These are phyloP conservation scores for Cyclotella atomus DNA, from an alignment of 108 stramenopile species.

Conservation along the genomic window DNA sequence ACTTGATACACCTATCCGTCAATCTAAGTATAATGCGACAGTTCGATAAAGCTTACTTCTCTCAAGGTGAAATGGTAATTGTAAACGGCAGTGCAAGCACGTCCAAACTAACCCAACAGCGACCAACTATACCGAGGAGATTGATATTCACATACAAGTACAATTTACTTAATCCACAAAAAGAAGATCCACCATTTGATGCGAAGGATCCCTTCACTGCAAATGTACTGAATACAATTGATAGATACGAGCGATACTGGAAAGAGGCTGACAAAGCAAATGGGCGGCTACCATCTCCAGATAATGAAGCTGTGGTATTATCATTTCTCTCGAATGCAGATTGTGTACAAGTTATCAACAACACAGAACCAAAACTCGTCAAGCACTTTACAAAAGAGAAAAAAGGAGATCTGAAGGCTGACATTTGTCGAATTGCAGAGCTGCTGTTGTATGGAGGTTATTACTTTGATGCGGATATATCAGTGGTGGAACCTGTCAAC, in stretches of 20 bases:
- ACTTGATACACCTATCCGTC: background rate
- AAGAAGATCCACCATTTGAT: slow-evolving; percentile 20
- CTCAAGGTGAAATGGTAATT: background rate
- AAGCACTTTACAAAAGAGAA: slow-evolving; percentile 25
- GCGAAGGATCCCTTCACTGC: slow-evolving; percentile 14
- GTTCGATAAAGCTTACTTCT: background rate
- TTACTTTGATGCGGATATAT: slow-evolving; percentile 50
- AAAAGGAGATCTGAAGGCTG: slow-evolving; percentile 34
- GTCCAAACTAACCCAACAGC: no score
- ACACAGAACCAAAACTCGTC: slow-evolving; percentile 37
- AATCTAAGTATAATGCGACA: background rate
- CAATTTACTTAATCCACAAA: slow-evolving; percentile 15
- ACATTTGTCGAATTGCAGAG: slow-evolving; percentile 47
- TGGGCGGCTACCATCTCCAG: background rate
- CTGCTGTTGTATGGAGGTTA: slow-evolving; percentile 45
- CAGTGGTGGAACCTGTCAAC: slow-evolving; percentile 24
- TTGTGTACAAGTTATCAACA: slow-evolving; percentile 20
- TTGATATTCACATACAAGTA: slow-evolving; percentile 35
- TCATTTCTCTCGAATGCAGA: slow-evolving; percentile 31
- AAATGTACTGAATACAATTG: slow-evolving; percentile 29
- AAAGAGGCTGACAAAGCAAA: background rate
- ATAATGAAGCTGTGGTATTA: background rate
- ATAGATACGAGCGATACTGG: slow-evolving; percentile 20
- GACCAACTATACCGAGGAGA: slow-evolving; percentile 17
- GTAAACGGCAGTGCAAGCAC: background rate